Base-by-base conservation (phyloP, 208 protist genomes). In the Porcisia hertigi region DNA sequence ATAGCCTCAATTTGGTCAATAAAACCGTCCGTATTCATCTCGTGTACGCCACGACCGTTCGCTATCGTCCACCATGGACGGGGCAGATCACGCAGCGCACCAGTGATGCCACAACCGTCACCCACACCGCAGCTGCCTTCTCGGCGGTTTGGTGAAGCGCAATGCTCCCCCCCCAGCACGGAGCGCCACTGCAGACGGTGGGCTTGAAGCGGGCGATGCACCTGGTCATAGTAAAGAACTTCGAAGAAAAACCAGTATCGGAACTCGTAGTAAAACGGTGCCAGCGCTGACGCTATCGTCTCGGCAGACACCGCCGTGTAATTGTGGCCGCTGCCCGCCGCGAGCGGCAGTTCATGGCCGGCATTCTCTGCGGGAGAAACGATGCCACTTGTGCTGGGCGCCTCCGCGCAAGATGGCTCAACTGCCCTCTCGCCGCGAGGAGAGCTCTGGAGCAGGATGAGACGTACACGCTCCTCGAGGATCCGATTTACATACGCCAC, bases 191-290 rank as follows among this genome's bases (percentile, higher is more conserved):
- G 75, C 65, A 80, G 65, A 41, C 58, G 71, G 55, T 82, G 60
- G 39, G 49, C n/a, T 39, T 82, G 77, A 23, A 90, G 58, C 0
- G 75, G 81, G 4, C 47, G 34, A 20, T 84, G 65, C 25, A 87
- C 69, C 59, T 69, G 77, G 43, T 87, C 58, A 67, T 88, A 89
- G 69, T 82, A 92, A 6, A 92, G 75, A 55, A 94, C 90, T 73
- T 94, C 90, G 53, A 83, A 90, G 62, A 82, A 83, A 66, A 91
- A 94, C 86, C 88, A 94, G 79, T 91, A 92, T 4, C 90, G 87
- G 72, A 92, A 92, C 72, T 89, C 83, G 71, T 83, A 84, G 72
- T 94, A 94, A 23, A 75, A 73, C 20, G 69, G 77, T 49, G 58
- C 69, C 16, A 74, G 65, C 14, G 54, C 75, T n/a, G 34, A 70